Evolutionary conservation across 139 green algal species (phyloP).

Genomic region (Chloropicon primus): DNA sequence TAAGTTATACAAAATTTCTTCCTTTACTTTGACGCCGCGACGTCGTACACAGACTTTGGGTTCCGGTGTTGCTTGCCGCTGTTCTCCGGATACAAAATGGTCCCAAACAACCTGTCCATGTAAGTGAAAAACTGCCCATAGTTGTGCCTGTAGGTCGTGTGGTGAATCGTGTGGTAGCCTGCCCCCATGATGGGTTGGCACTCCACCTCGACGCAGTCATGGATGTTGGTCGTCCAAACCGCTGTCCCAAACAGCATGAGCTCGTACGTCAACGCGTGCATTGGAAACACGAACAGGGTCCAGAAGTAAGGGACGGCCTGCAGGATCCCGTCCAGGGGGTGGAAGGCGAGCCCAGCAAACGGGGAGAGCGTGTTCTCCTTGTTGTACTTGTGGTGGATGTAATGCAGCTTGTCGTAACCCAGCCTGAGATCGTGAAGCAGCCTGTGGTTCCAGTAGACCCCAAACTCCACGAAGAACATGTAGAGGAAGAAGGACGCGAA

Average conservation of each 20-base stretch:
- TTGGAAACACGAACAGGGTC: slow-evolving; percentile 69
- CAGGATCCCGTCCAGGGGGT: slow-evolving; percentile 44
- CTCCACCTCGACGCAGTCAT: slow-evolving; percentile 77
- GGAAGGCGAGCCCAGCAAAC: slow-evolving; percentile 88
- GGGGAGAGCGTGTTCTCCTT: slow-evolving; percentile 91
- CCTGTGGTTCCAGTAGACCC: slow-evolving; percentile 91
- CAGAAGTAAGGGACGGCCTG: slow-evolving; percentile 74
- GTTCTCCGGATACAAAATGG: slow-evolving; percentile 6
- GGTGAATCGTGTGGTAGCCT: slow-evolving; percentile 91
- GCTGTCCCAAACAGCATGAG: slow-evolving; percentile 82
- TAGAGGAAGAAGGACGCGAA: slow-evolving; percentile 62
- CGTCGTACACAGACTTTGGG: too few relatives aligned
- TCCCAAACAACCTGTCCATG: slow-evolving; percentile 73
- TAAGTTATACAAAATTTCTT: too few relatives aligned
- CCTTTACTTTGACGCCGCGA: too few relatives aligned
- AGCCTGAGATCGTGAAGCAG: slow-evolving; percentile 62
- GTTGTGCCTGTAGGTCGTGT: slow-evolving; percentile 88
- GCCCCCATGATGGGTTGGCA: slow-evolving; percentile 83
- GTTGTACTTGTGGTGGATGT: slow-evolving; percentile 95
- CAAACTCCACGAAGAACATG: slow-evolving; percentile 81
- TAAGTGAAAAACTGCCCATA: slow-evolving; percentile 89
- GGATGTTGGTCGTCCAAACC: slow-evolving; percentile 93
- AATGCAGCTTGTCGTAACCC: slow-evolving; percentile 58
- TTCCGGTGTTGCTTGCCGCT: background rate
- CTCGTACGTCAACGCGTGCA: slow-evolving; percentile 85